Evolutionary conservation across 306 rosid genomes (phyloP), one percentile per base, ranked within the genome.

Genomic region (Hippophae rhamnoides): DNA sequence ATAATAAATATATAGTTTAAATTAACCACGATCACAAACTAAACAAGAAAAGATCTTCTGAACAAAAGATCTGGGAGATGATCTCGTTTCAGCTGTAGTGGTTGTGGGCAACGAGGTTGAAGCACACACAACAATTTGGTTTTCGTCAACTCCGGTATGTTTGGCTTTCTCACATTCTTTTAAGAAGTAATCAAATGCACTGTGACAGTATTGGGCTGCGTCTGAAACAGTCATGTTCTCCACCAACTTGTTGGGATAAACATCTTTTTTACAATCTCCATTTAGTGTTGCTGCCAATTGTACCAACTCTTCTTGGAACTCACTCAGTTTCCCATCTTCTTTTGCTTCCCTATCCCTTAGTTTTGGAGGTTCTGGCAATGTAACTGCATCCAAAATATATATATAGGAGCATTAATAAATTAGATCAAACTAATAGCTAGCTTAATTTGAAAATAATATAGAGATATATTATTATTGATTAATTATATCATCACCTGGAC

Each of bases 231-330:
- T 58, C 79, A 82, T 58, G 3, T 69, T 77, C 69, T 84, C 87
- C 18, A 59, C 76, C n/a, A 80, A 45, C 57, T 82, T 82, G 63
- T 76, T 3, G 0, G 87, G 87, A 56, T 82, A 84, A 1, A 55
- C 62, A 13, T 74, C 76, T 56, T 78, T 84, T 8, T 13, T 58
- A 27, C 65, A 70, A 72, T 84, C 94, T 3, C 87, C 93, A 31
- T 78, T 87, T 25, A 84, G 57, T 14, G 81, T 74, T 25, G 94
- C 93, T 1, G 82, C 86, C 81, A 87, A 45, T 23, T 78, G 81
- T 10, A 87, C 87, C 7, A 87, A 26, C 62, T 82, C 93, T 45
- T 61, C 79, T 54, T 87, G 95, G 46, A 87, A 82, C 7, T 84
- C 84, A 47, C 73, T 87, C 10, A 87, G 41, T 31, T 64, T 58